Evolutionary conservation across 2,329 filamentous ascomycete genomes (phyloP).

Genomic region (Trichoderma pleuroti): DNA sequence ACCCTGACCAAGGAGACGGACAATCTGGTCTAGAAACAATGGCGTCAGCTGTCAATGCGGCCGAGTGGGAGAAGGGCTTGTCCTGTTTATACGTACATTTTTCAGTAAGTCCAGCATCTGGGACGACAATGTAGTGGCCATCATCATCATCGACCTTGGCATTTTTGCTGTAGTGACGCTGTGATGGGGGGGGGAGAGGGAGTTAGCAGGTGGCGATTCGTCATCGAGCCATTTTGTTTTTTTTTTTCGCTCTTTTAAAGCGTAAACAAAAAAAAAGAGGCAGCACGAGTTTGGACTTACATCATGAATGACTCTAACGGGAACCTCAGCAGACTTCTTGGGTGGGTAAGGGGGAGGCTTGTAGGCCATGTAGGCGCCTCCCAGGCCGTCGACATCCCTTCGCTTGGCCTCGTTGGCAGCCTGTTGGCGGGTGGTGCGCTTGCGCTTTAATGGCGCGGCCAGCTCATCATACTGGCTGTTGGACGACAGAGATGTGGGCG

Average conservation of each 20-base stretch:
- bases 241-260: background rate
- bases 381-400: slow-evolving; percentile 66
- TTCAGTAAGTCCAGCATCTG: slow-evolving; percentile 80
- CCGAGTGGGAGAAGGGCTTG: background rate
- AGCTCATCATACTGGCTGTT: slow-evolving; percentile 61
- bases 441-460: slow-evolving; percentile 80
- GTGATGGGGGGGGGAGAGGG: background rate
- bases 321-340: slow-evolving; percentile 82
- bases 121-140: slow-evolving; percentile 91
- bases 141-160: slow-evolving; percentile 92
- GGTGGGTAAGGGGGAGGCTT: slow-evolving; percentile 82
- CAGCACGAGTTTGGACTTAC: slow-evolving; percentile 43
- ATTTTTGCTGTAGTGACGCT: slow-evolving; percentile 47
- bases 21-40: slow-evolving; percentile 67
- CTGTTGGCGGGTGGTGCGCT: slow-evolving; percentile 73
- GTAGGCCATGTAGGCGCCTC: slow-evolving; percentile 73
- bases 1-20: slow-evolving; percentile 87
- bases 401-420: slow-evolving; percentile 78
- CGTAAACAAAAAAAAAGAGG: background rate
- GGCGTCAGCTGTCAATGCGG: background rate
- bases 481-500: slow-evolving; percentile 73
- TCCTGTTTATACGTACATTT: slow-evolving; percentile 64
- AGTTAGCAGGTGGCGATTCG: background rate
- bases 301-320: slow-evolving; percentile 59
- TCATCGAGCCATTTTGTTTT: background rate